Percentiles rank a stretch among this genome's conserved stretches.
Conservation (phyloP, 371 early-diverging fungal species). For the Mycotypha africana region DNA sequence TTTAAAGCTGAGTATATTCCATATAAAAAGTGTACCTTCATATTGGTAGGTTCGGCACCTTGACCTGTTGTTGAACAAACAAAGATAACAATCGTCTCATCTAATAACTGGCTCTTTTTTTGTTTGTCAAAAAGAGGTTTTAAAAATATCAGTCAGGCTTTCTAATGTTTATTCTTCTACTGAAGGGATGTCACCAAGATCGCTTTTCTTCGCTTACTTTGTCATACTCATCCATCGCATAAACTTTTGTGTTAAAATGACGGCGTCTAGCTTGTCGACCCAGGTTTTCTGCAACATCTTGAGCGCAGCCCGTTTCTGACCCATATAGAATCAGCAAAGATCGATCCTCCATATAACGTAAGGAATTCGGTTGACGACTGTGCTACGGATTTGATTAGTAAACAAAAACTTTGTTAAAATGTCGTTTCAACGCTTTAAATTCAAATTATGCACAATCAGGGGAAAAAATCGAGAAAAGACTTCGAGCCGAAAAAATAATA, state of each 20-base stretch:
- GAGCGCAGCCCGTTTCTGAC: conserved; percentile 81
- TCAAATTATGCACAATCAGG: too few relatives aligned
- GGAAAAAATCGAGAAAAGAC: too few relatives aligned
- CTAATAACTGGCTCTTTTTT: conserved; percentile 48
- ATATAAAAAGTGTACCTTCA: conserved; percentile 59
- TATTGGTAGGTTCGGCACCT: conserved; percentile 88
- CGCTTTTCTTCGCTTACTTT: conserved; percentile 25
- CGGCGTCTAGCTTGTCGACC: conserved; percentile 72
- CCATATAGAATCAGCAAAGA: conserved; percentile 72
- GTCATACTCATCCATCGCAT: conserved; percentile 80
- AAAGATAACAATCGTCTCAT: conserved; percentile 75
- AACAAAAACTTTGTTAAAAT: too few relatives aligned
- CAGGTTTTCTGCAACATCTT: conserved; percentile 76
- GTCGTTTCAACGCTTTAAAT: too few relatives aligned
- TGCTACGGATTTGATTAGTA: too few relatives aligned
- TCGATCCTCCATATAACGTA: too few relatives aligned
- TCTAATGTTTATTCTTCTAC: too few relatives aligned
- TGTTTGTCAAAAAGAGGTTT: not conserved
- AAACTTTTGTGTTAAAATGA: conserved; percentile 57
- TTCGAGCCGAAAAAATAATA: too few relatives aligned
- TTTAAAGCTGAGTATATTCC: too few relatives aligned
- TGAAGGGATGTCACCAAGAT: too few relatives aligned
- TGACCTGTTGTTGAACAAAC: conserved; percentile 94
- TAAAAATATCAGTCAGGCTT: too few relatives aligned
- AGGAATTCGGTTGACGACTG: too few relatives aligned